Conservation (phyloP, 2,329 filamentous ascomycete species). For the Monilinia aucupariae region DNA sequence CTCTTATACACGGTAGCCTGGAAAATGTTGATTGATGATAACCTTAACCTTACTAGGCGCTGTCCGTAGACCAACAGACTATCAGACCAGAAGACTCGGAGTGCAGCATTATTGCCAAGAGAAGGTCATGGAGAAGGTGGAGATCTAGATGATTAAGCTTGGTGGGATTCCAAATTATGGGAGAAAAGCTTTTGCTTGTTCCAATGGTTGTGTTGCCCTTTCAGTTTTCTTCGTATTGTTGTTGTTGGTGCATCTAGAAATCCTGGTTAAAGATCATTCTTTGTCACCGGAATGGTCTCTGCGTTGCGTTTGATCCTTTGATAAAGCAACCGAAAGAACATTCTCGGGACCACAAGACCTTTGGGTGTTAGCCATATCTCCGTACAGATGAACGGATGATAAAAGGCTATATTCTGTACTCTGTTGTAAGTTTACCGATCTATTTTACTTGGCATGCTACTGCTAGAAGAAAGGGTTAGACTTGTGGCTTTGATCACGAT, state of each 20-base stretch:
- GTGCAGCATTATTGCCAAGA: neutral
- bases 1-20: neutral
- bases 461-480: neutral
- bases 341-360: too few species aligned
- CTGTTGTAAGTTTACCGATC: neutral
- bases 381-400: neutral
- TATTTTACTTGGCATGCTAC: neutral
- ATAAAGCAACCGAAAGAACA: neutral
- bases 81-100: too few species aligned
- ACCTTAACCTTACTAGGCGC: neutral
- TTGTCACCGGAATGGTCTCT: neutral
- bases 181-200: too few species aligned
- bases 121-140: neutral
- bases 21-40: too few species aligned
- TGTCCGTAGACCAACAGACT: neutral
- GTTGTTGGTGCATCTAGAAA: neutral
- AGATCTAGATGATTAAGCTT: neutral
- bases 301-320: neutral
- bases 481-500: neutral
- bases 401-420: neutral
- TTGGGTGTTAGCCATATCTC: too few species aligned
- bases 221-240: neutral
- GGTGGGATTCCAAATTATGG: neutral
- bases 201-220: neutral
- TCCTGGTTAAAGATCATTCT: neutral